Evolutionary conservation across 371 early-diverging fungal species (phyloP).

Genomic region (Lichtheimia hyalospora): DNA sequence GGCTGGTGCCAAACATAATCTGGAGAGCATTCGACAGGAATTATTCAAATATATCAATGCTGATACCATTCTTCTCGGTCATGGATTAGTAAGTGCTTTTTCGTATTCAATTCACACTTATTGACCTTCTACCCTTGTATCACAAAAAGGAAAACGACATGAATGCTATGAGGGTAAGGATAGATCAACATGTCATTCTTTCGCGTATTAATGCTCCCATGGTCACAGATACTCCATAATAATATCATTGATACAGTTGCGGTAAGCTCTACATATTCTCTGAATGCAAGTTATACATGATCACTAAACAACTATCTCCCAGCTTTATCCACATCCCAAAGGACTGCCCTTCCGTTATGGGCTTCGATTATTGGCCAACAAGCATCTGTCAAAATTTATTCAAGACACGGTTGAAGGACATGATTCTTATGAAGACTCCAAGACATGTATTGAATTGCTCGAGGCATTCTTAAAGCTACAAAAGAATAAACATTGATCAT

Average conservation of each 20-base stretch:
- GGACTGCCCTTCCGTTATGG: constrained; percentile 47
- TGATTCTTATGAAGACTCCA: constrained; percentile 61
- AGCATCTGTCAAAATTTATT: constrained; percentile 41
- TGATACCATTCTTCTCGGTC: constrained; percentile 43
- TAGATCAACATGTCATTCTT: background rate
- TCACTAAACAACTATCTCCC: background rate
- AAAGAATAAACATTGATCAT: too few species aligned
- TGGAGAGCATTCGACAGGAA: constrained; percentile 37
- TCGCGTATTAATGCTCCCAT: background rate
- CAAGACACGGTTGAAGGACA: constrained; percentile 57
- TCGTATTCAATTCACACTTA: too few species aligned
- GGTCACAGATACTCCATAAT: constrained; percentile 27
- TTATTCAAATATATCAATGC: constrained; percentile 42
- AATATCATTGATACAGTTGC: constrained; percentile 45
- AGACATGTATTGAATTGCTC: constrained; percentile 53
- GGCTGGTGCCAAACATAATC: constrained; percentile 40
- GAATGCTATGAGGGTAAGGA: constrained; percentile 41
- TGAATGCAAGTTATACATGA: background rate
- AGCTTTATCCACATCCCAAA: constrained; percentile 46
- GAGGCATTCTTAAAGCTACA: too few species aligned
- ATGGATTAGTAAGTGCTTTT: constrained; percentile 38
- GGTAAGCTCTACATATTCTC: constrained; percentile 24
- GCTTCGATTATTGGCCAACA: constrained; percentile 30
- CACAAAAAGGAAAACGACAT: constrained; percentile 40
- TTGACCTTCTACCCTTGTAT: too few species aligned